Evolutionary conservation across 352 stramenopile species (phyloP).

Genomic region (Pythium guiyangense): DNA sequence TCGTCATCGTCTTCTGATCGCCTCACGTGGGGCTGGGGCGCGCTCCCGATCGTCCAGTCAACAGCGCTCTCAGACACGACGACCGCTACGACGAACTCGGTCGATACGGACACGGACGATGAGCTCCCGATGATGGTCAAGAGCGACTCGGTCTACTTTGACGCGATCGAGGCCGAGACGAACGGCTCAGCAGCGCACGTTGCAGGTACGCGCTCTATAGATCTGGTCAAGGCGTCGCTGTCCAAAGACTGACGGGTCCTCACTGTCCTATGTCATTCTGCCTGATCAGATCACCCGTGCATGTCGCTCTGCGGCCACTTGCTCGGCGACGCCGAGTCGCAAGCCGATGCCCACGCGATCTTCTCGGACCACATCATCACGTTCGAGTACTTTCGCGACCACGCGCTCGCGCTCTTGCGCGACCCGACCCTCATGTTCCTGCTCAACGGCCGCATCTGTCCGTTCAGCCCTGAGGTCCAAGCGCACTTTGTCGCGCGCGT

Average conservation of each 20-base stretch:
- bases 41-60: slow-evolving; percentile 33
- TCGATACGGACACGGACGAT: slow-evolving; percentile 17
- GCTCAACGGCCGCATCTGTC: slow-evolving; percentile 50
- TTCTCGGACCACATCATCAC: slow-evolving; percentile 68
- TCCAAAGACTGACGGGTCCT: neutral
- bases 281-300: slow-evolving; percentile 33
- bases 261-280: neutral
- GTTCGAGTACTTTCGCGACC: slow-evolving; percentile 53
- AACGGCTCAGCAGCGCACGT: slow-evolving; percentile 2
- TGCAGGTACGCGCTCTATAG: neutral
- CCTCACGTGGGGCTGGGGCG: slow-evolving; percentile 51
- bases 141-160: slow-evolving; percentile 74
- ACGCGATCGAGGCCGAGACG: slow-evolving; percentile 49
- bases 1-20: slow-evolving; percentile 17
- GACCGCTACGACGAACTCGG: neutral
- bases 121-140: slow-evolving; percentile 52
- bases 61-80: neutral
- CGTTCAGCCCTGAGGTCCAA: slow-evolving; percentile 56
- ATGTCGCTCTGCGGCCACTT: slow-evolving; percentile 78
- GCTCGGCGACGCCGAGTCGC: slow-evolving; percentile 28
- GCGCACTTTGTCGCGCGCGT: slow-evolving; percentile 58
- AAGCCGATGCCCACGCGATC: slow-evolving; percentile 44
- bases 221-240: no score
- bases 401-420: slow-evolving; percentile 33
- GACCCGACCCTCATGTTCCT: slow-evolving; percentile 59